Conservation (phyloP, 371 early-diverging fungal species). For the Mucor plumbeus region DNA sequence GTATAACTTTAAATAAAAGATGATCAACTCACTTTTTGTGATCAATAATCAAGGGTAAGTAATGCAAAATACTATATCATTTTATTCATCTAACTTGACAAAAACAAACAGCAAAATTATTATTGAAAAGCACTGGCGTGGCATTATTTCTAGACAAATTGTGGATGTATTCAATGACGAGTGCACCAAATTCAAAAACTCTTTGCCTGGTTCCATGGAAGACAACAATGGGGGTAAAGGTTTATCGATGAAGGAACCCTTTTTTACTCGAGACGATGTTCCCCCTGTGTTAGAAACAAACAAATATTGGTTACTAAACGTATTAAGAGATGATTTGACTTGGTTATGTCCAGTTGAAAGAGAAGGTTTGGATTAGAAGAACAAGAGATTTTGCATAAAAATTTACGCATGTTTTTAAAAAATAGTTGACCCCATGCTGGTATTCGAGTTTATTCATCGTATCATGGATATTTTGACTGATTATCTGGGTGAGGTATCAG, state of each 20-base stretch:
- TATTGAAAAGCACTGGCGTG: slow-evolving; percentile 89
- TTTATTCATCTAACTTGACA: neutral
- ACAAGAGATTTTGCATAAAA: no score
- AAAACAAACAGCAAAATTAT: slow-evolving; percentile 68
- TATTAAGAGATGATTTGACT: slow-evolving; percentile 70
- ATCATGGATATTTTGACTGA: slow-evolving; percentile 79
- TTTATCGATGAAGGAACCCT: slow-evolving; percentile 43
- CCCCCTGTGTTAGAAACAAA: slow-evolving; percentile 71
- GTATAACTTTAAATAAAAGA: slow-evolving; percentile 17
- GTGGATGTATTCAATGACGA: slow-evolving; percentile 74
- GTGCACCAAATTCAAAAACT: slow-evolving; percentile 59
- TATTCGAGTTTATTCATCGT: slow-evolving; percentile 86
- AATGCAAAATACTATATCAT: neutral
- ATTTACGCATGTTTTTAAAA: neutral
- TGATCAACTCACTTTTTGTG: slow-evolving; percentile 73
- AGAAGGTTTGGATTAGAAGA: slow-evolving; percentile 61
- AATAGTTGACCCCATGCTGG: slow-evolving; percentile 82
- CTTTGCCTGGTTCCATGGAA: slow-evolving; percentile 41
- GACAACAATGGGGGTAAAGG: slow-evolving; percentile 22
- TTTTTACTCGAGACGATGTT: slow-evolving; percentile 64
- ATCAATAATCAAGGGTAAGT: slow-evolving; percentile 67
- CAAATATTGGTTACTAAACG: slow-evolving; percentile 72
- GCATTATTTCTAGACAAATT: slow-evolving; percentile 69
- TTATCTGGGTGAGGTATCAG: slow-evolving; percentile 84
- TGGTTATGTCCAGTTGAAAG: slow-evolving; percentile 75